A percentile compares a stretch with the other conserved stretches of the same genome.
These are phyloP conservation scores for Arthroderma sp. DNA, from an alignment of 2,329 filamentous ascomycete species.

Conservation along the genomic window DNA sequence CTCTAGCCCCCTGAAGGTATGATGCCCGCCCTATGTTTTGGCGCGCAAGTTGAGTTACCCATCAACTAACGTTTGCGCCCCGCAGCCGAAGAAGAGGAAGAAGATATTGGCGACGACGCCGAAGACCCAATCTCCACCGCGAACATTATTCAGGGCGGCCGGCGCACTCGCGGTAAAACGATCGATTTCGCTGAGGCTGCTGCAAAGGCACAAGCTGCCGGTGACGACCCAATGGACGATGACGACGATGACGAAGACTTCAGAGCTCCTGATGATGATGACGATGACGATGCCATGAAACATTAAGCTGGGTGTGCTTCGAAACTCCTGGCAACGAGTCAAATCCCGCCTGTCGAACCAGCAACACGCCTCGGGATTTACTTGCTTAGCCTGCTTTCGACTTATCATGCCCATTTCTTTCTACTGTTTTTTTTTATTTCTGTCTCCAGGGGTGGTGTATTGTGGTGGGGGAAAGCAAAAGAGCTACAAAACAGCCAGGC, in stretches of 20 bases:
- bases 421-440: no score
- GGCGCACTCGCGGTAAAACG: conserved; percentile 78
- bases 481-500: no score
- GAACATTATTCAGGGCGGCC: conserved; percentile 69
- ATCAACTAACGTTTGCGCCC: no score
- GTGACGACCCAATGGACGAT: conserved; percentile 49
- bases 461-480: no score
- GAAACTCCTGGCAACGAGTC: no score
- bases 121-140: conserved; percentile 81
- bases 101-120: conserved; percentile 42
- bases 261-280: conserved; percentile 20
- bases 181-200: conserved; percentile 92
- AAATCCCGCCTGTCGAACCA: no score
- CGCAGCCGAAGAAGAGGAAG: conserved; percentile 53
- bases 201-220: conserved; percentile 66
- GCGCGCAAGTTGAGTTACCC: no score
- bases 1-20: conserved; percentile 19
- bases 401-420: no score
- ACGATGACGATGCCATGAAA: neutral
- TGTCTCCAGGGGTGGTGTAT: no score
- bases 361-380: no score
- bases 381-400: no score
- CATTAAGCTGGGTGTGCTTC: neutral
- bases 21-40: neutral
- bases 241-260: conserved; percentile 41